Base-by-base conservation (phyloP, 129 eudicot genomes). In the Flaveria robusta region DNA sequence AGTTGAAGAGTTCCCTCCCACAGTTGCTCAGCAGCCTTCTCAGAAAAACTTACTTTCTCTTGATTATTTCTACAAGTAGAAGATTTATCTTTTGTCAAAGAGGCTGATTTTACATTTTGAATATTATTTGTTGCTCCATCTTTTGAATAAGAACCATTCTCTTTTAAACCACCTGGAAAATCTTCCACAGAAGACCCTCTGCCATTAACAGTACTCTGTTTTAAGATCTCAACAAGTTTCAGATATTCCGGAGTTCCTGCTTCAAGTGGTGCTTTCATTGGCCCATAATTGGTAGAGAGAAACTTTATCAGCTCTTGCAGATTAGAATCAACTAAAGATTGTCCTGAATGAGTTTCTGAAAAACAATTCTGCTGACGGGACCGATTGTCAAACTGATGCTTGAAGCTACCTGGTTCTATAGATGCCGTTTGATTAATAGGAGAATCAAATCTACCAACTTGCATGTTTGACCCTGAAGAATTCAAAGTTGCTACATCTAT, bases 1-100 rank as follows among this genome's bases (percentile, higher is more conserved):
- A 90, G 84, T 75, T 88, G 96, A 80, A 90, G 84, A 70, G 91
- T 81, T 71, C 96, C 96, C 47, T 86, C 86, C 96, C 96, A 90
- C 71, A 90, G 78, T 80, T 84, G 81, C 72, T 85, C 88, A 51
- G 75, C 64, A 72, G 74, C 51, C 66, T 68, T 72, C 22, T 82
- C 84, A 39, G 42, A 42, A 81, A 47, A 27, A 69, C 11, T 31
- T 7, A 41, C 24, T 20, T 43, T 81, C 54, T 46, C 81, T 56
- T 13, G 34, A 73, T 68, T 27, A 70, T 66, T 79, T 70, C 39
- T 77, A 62, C n/a, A 71, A 66, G 43, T 56, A 46, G 83, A 56
- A 39, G 77, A 66, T 46, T 1, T 51, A 63, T 77, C 46, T 46
- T 69, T 75, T 13, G 19, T 24, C 16, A 16, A 45, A 8, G 85